These are phyloP conservation scores for Phytophthora sp. DNA, from an alignment of 352 stramenopile species.

Conservation along the genomic window DNA sequence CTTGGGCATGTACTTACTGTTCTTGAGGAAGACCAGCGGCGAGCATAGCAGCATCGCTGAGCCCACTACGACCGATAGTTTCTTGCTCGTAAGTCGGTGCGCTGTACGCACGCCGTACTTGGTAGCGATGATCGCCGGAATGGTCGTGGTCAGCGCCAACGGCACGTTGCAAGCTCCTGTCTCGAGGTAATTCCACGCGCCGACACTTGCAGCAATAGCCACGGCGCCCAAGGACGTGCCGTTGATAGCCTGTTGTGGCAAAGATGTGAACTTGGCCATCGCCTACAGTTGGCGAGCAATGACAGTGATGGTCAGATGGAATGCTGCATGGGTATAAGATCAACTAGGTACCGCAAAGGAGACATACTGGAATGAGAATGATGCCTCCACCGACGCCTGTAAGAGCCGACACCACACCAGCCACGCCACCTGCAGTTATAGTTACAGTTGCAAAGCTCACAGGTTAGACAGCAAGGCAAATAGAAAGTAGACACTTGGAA, in stretches of 20 bases:
- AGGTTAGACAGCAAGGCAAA: neutral
- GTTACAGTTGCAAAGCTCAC: slow-evolving; percentile 15
- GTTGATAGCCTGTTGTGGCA: slow-evolving; percentile 84
- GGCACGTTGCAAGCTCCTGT: slow-evolving; percentile 78
- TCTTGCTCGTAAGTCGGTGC: slow-evolving; percentile 77
- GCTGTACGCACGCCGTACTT: slow-evolving; percentile 82
- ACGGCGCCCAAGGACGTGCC: slow-evolving; percentile 86
- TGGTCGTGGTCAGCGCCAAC: slow-evolving; percentile 71
- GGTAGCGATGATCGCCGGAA: slow-evolving; percentile 77
- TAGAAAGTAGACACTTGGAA: neutral
- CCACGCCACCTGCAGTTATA: slow-evolving; percentile 51
- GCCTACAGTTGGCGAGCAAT: slow-evolving; percentile 45
- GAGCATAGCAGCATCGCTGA: slow-evolving; percentile 79
- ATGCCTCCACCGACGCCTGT: slow-evolving; percentile 84
- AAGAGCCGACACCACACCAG: slow-evolving; percentile 76
- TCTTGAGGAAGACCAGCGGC: slow-evolving; percentile 87
- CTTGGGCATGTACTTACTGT: slow-evolving; percentile 78
- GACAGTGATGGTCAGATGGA: neutral
- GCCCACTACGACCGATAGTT: slow-evolving; percentile 77
- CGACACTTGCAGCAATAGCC: slow-evolving; percentile 66
- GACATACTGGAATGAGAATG: slow-evolving; percentile 80
- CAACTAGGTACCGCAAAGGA: neutral
- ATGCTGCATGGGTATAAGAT: slow-evolving; percentile 3
- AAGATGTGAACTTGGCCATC: slow-evolving; percentile 79
- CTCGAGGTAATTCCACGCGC: slow-evolving; percentile 76